Evolutionary conservation across 768 basidiomycete species (phyloP), one percentile per base, ranked within the genome.

Genomic region (Mycena olivaceomarginata): DNA sequence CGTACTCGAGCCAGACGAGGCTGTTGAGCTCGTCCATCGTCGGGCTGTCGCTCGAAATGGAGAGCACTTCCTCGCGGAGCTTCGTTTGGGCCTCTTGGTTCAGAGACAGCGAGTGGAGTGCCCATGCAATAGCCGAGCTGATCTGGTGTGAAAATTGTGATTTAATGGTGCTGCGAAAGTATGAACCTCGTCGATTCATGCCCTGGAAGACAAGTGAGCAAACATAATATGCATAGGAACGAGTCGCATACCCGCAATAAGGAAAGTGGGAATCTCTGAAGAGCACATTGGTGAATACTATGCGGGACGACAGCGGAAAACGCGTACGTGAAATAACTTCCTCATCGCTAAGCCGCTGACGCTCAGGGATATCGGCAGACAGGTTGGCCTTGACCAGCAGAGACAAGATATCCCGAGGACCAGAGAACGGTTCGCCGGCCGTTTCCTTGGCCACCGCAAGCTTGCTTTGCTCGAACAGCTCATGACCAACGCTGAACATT

Each of bases 381-480:
- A 90, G 84, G 79, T 92, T 92, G 8, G 91, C 90, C 72, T 84
- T 86, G 71, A 91, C 84, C 13, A 92, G 83, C 22, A 90, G 78
- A 18, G 87, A 88, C 31, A 92, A 81, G 7, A 92, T 72, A 80
- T 92, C 91, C 4, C 88, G 86, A 20, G 87, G 87, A 2, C 78
- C 79, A 16, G 86, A 65, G 15, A 66, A 80, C 18, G 82, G 65
- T 51, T 75, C 72, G 31, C 63, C 77, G 12, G 75, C 75, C 18
- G 57, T 67, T 25, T 69, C 74, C 15, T 86, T 77, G 1, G 59
- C 43, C 10, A 81, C 85, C 8, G 79, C 72, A 40, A 51, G 45
- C 78, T 91, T 91, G 79, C 87, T 90, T 48, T 88, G 82, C 9
- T 72, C 41, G 3, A 89, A 67, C 15, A 91, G 81, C 51, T 86